Evolutionary conservation across 2,329 filamentous ascomycete species (phyloP), one percentile per base, ranked within the genome.

Genomic region (Penicillium olsonii): DNA sequence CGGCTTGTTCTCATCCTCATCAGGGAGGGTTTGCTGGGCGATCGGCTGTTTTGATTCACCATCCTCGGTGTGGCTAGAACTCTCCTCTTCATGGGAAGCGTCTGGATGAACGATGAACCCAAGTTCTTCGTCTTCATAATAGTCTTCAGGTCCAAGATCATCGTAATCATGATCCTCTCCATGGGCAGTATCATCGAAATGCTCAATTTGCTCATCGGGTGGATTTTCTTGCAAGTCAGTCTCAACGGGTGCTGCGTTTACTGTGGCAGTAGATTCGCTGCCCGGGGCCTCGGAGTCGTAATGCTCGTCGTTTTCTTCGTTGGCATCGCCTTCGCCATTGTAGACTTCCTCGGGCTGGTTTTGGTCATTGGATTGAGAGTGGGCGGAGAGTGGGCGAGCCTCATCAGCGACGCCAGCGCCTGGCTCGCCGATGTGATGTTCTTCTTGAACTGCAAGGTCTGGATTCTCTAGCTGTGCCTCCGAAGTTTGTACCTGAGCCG

Each of bases 221-320:
- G 37, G 15, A 45, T 49, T 49, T 38, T 59, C 53, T 37, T 14
- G 11, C 29, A n/a, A 15, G 35, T 45, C 33, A 38, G 59, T 43
- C 12, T 48, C 26, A 24, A 45, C 45, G 12, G 62, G 56, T 9
- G 57, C 31, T 14, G 63, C 56, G 29, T 56, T 54, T 19, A 67
- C 50, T 8, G 66, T 68, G 22, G 54, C 56, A 17, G 61, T 65
- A 11, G 64, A 65, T 40, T 68, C 66, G n/a, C 61, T 66, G 4
- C 45, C 54, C 20, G 60, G 62, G 37, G 55, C 64, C 38, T 69
- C 68, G n/a, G 55, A 57, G 34, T 64, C 55, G 54, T 65, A 60
- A 7, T 53, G 59, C 17, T 48, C 52, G 42, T 65, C 60, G 15
- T 47, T 41, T 17, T 48, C 52, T 44, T 65, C 60, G 15, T 47